Evolutionary conservation across 345 rosid species (phyloP).

Genomic region (Camelina neglecta): DNA sequence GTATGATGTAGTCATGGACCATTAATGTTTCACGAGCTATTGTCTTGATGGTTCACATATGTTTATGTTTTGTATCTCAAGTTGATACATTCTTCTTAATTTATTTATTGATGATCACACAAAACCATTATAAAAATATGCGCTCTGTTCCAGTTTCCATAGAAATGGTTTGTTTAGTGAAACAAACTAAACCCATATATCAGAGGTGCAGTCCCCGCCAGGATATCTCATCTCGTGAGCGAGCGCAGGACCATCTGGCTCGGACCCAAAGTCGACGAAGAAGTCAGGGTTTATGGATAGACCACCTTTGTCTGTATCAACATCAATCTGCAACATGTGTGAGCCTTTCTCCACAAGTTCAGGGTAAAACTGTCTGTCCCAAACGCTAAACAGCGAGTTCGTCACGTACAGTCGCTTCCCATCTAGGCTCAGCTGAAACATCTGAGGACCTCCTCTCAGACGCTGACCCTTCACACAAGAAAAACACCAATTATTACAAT

Average conservation of each 20-base stretch:
- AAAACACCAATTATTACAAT: neutral
- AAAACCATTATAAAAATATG: no score
- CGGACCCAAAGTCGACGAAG: slow-evolving; percentile 75
- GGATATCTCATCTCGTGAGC: slow-evolving; percentile 97
- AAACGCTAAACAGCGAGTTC: slow-evolving; percentile 79
- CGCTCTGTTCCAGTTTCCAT: no score
- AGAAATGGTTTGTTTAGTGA: no score
- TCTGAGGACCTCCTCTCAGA: slow-evolving; percentile 86
- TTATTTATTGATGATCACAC: no score
- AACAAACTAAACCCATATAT: slow-evolving; percentile 59
- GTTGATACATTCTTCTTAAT: no score
- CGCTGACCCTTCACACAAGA: slow-evolving; percentile 53
- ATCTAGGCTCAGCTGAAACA: slow-evolving; percentile 86
- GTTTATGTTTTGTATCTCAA: no score
- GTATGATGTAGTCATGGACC: no score
- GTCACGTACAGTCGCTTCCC: slow-evolving; percentile 83
- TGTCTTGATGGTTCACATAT: no score
- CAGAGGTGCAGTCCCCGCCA: slow-evolving; percentile 91
- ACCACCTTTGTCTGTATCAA: slow-evolving; percentile 70
- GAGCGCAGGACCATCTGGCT: slow-evolving; percentile 85
- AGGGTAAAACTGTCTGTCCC: slow-evolving; percentile 87
- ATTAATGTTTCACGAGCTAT: no score
- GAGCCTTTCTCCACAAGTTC: slow-evolving; percentile 78
- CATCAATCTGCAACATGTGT: slow-evolving; percentile 86
- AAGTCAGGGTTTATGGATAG: slow-evolving; percentile 65